Percentiles rank a stretch among this genome's conserved stretches.
These are phyloP conservation scores for Hirschfeldia incana DNA, from an alignment of 345 rosid species.

Conservation along the genomic window DNA sequence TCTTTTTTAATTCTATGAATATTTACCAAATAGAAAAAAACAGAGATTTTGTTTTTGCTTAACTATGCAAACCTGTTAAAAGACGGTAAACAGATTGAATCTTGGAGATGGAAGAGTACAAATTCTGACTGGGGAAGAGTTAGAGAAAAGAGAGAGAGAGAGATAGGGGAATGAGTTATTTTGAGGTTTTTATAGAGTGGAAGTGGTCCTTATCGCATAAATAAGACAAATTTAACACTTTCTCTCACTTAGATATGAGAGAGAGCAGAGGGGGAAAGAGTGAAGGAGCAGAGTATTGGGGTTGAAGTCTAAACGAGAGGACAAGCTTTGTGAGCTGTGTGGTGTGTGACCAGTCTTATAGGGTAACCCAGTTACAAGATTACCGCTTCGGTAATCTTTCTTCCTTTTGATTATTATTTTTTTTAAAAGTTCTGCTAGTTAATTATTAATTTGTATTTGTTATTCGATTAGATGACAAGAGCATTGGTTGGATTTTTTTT, in stretches of 20 bases:
- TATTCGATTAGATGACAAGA: constrained; percentile 4
- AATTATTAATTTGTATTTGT: not conserved
- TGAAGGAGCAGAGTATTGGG: not conserved
- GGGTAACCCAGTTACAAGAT: constrained; percentile 14
- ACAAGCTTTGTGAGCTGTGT: constrained; percentile 29
- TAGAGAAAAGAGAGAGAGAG: not conserved
- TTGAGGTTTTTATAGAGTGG: not conserved
- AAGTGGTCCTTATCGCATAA: not conserved
- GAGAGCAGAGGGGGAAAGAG: not conserved
- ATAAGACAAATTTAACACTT: constrained; percentile 25
- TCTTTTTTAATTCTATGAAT: no score
- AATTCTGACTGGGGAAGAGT: not conserved
- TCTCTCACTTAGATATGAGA: constrained; percentile 14
- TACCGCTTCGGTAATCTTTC: constrained; percentile 28
- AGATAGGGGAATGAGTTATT: not conserved
- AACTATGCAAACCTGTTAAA: not conserved
- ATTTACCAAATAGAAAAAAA: no score
- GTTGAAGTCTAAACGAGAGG: constrained; percentile 28
- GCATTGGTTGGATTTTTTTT: constrained; percentile 20
- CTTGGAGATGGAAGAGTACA: not conserved
- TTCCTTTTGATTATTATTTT: not conserved
- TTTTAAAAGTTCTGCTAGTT: not conserved
- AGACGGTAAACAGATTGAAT: not conserved
- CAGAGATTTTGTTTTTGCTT: no score
- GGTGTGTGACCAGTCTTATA: constrained; percentile 34